Conservation (phyloP, 2,329 filamentous ascomycete species). For the Chaetomiaceae sp. region DNA sequence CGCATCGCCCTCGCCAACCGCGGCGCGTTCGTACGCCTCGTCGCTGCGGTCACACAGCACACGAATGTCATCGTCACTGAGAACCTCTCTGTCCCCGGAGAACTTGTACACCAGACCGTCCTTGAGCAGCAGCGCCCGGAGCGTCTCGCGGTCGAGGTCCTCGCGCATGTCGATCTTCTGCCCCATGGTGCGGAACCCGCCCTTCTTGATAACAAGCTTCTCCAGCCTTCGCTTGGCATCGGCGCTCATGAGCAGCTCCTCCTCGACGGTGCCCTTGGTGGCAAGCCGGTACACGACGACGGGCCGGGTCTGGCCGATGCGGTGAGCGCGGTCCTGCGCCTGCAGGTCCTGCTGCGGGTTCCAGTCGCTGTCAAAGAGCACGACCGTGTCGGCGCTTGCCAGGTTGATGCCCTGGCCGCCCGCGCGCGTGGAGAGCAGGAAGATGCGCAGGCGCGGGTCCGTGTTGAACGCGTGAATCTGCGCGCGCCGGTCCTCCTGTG, state of each 20-base stretch:
- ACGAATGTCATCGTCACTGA: slow-evolving; percentile 70
- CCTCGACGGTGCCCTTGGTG: slow-evolving; percentile 88
- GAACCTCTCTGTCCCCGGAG: slow-evolving; percentile 55
- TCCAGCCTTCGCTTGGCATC: slow-evolving; percentile 89
- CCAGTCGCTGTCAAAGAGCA: slow-evolving; percentile 84
- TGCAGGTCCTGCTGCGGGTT: slow-evolving; percentile 97
- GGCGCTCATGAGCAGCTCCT: slow-evolving; percentile 76
- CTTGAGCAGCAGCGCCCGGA: slow-evolving; percentile 58
- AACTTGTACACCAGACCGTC: slow-evolving; percentile 63
- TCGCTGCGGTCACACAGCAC: slow-evolving; percentile 64
- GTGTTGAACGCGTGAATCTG: slow-evolving; percentile 71
- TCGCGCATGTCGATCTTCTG: slow-evolving; percentile 52
- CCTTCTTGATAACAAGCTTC: slow-evolving; percentile 93
- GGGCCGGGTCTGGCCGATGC: slow-evolving; percentile 87
- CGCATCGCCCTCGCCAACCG: slow-evolving; percentile 68
- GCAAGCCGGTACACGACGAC: slow-evolving; percentile 92
- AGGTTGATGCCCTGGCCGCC: slow-evolving; percentile 96
- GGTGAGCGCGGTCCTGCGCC: slow-evolving; percentile 89
- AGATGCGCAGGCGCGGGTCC: slow-evolving; percentile 62
- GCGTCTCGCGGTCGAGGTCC: slow-evolving; percentile 53
- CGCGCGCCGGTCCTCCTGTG: slow-evolving; percentile 62
- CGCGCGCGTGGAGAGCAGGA: slow-evolving; percentile 82
- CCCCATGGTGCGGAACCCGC: slow-evolving; percentile 66
- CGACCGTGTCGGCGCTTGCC: slow-evolving; percentile 83
- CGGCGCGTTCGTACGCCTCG: slow-evolving; percentile 61